Percentiles rank a stretch among this genome's conserved stretches.
phyloP scores from a whole-genome alignment of 2,329 filamentous ascomycete genomes.

The Fusarium sp. region DNA sequence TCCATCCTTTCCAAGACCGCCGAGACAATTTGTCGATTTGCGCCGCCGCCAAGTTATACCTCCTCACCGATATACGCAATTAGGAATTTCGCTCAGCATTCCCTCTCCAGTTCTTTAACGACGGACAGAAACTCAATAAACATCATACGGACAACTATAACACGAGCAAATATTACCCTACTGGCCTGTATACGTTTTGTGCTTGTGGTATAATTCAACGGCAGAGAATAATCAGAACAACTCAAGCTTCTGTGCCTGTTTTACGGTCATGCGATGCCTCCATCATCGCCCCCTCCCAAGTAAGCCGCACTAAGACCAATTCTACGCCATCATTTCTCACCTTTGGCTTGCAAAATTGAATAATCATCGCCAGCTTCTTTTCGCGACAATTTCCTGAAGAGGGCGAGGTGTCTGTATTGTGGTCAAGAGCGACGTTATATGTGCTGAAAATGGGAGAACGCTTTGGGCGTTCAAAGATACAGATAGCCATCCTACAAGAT shows the following conservation, averaged over 20 bases:
- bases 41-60: conserved; percentile 1
- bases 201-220: not conserved
- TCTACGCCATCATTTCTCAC: conserved; percentile 46
- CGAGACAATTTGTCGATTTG: conserved; percentile 26
- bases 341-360: conserved; percentile 25
- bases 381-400: conserved; percentile 6
- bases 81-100: conserved; percentile 24
- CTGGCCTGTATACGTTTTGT: not conserved
- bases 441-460: too few species aligned
- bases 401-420: conserved; percentile 8
- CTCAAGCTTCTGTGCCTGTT: conserved; percentile 14
- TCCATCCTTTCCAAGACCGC: conserved; percentile 7
- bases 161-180: not conserved
- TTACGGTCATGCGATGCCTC: conserved; percentile 35
- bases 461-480: too few species aligned
- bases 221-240: not conserved
- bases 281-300: conserved; percentile 43
- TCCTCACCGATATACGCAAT: conserved; percentile 7
- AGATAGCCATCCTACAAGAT: not conserved
- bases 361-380: conserved; percentile 29
- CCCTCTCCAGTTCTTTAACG: conserved; percentile 18
- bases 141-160: not conserved
- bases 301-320: conserved; percentile 47
- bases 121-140: not conserved
- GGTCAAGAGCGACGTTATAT: not conserved